Evolutionary conservation across 768 basidiomycete species (phyloP).

Genomic region (Kwoniella botswanensis): DNA sequence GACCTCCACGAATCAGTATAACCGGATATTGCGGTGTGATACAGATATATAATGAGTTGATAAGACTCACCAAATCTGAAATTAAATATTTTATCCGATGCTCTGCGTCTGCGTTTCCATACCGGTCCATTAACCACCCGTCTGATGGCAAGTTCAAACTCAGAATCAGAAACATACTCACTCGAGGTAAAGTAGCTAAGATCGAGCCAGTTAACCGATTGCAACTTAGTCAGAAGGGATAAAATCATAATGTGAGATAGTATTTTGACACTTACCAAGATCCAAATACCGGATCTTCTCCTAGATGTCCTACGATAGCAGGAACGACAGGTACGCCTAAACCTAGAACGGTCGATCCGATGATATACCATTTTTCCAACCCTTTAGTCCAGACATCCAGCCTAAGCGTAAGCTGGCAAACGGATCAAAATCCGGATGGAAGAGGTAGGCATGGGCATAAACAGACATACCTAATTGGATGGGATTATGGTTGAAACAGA

Average conservation of each 20-base stretch:
- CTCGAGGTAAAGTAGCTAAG: slow-evolving; percentile 11
- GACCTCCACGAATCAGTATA: neutral
- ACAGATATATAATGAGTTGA: neutral
- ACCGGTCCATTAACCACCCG: neutral
- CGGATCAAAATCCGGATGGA: neutral
- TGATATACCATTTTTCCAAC: slow-evolving; percentile 38
- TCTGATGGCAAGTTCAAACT: neutral
- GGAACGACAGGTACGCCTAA: slow-evolving; percentile 33
- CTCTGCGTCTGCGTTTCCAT: neutral
- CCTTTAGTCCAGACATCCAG: slow-evolving; percentile 8
- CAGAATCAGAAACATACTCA: neutral
- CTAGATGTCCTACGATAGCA: slow-evolving; percentile 33
- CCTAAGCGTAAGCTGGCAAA: too few species aligned
- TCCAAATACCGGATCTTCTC: slow-evolving; percentile 24
- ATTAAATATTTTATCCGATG: slow-evolving; percentile 22
- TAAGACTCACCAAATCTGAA: slow-evolving; percentile 16
- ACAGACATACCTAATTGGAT: slow-evolving; percentile 23
- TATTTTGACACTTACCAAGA: slow-evolving; percentile 28
- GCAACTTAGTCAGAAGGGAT: neutral
- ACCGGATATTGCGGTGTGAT: too few species aligned
- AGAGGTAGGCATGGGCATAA: neutral
- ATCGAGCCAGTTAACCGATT: neutral
- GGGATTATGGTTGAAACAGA: slow-evolving; percentile 35
- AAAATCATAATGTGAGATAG: neutral
- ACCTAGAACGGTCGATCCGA: slow-evolving; percentile 31